A percentile compares a stretch with the other conserved stretches of the same genome.
Conservation (phyloP, 495 filamentous ascomycete species). For the Annulohypoxylon nitens region DNA sequence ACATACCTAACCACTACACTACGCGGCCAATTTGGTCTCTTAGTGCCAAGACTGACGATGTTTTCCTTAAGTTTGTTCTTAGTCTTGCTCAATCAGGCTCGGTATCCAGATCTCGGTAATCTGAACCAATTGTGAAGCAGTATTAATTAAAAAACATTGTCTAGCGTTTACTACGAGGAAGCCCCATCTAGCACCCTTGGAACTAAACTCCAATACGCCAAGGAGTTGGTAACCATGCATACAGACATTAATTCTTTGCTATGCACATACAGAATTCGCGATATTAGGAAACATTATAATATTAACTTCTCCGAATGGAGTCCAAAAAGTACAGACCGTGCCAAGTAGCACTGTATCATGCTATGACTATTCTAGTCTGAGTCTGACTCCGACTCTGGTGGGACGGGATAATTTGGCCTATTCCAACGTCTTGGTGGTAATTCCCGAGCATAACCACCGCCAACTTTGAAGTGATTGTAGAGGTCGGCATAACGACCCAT, state of each 20-base stretch:
- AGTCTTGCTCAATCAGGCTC: neutral
- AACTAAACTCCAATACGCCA: too few relatives aligned
- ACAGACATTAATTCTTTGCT: neutral
- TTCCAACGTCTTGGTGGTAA: neutral
- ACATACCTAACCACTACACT: constrained; percentile 29
- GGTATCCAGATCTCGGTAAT: neutral
- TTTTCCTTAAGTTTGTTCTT: neutral
- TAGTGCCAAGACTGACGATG: neutral
- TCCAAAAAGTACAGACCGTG: too few relatives aligned
- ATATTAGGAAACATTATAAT: too few relatives aligned
- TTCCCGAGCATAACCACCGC: neutral
- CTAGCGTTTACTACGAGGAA: neutral
- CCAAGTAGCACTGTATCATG: too few relatives aligned
- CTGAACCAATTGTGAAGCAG: neutral
- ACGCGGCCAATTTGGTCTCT: constrained; percentile 11
- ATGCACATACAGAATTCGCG: too few relatives aligned
- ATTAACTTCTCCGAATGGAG: too few relatives aligned
- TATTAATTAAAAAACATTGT: neutral
- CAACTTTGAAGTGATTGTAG: neutral
- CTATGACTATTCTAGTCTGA: too few relatives aligned
- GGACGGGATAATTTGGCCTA: too few relatives aligned
- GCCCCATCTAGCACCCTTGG: neutral
- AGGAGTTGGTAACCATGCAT: neutral
- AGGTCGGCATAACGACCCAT: neutral
- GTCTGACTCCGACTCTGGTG: too few relatives aligned